A percentile compares a stretch with the other conserved stretches of the same genome.
Conservation (phyloP, 1,284 basidiomycete genomes). For the Pseudozyma sp. region DNA sequence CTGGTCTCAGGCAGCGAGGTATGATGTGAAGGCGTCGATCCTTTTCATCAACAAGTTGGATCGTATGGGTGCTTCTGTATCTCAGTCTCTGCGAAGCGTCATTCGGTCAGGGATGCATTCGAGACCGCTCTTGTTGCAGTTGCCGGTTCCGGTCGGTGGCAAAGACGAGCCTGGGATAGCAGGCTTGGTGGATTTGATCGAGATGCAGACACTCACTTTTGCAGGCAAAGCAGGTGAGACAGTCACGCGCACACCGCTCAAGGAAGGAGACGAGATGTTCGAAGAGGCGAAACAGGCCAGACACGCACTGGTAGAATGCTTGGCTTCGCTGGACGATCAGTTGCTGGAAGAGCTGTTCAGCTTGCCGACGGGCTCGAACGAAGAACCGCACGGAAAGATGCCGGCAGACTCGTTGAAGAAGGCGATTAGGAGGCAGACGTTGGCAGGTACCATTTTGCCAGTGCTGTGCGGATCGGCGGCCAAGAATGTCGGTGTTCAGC, state of each 20-base stretch:
- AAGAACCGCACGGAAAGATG: conserved; percentile 74
- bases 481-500: conserved; percentile 82
- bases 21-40: conserved; percentile 80
- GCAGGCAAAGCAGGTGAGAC: conserved; percentile 58
- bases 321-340: conserved; percentile 82
- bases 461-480: conserved; percentile 85
- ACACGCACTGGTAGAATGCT: conserved; percentile 77
- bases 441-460: conserved; percentile 78
- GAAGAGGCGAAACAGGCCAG: conserved; percentile 78
- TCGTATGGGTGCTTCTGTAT: conserved; percentile 82
- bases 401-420: conserved; percentile 50
- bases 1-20: conserved; percentile 86
- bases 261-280: conserved; percentile 71
- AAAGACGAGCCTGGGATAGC: conserved; percentile 80
- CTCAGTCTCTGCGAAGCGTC: conserved; percentile 78
- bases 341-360: conserved; percentile 77
- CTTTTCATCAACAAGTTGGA: conserved; percentile 90
- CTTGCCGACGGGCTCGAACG: conserved; percentile 71
- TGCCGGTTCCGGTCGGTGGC: conserved; percentile 79
- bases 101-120: conserved; percentile 78
- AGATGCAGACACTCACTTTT: conserved; percentile 53
- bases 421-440: conserved; percentile 77
- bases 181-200: conserved; percentile 61
- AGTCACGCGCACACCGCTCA: conserved; percentile 28
- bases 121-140: conserved; percentile 77